Evolutionary conservation across 2,329 filamentous ascomycete species (phyloP).

Genomic region (Fusarium phyllophilum): DNA sequence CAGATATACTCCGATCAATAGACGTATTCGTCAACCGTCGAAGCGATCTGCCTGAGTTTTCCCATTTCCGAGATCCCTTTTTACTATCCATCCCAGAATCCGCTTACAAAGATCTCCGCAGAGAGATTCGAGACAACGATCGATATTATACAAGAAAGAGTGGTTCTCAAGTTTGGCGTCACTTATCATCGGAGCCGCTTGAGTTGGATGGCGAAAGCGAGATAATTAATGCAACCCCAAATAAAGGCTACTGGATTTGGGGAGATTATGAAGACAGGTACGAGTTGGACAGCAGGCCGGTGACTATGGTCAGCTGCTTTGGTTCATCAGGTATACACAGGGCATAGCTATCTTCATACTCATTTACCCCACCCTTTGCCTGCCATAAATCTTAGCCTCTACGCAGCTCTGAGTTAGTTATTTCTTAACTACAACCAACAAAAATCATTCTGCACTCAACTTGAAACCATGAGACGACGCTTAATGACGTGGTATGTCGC

Average conservation of each 20-base stretch:
- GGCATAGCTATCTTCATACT: no score
- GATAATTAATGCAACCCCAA: accelerated
- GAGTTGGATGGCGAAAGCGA: neutral
- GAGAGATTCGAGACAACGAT: neutral
- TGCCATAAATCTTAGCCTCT: no score
- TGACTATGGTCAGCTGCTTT: no score
- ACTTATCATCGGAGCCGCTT: accelerated
- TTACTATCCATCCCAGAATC: neutral
- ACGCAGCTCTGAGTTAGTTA: no score
- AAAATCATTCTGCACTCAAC: no score
- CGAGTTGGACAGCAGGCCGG: no score
- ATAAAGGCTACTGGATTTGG: neutral
- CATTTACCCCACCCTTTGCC: no score
- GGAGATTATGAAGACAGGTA: neutral
- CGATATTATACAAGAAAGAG: neutral
- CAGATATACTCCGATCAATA: neutral
- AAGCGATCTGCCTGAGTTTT: neutral
- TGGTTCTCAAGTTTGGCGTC: neutral
- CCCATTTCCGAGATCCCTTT: neutral
- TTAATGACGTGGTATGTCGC: neutral
- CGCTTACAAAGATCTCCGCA: neutral
- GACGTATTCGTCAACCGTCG: neutral
- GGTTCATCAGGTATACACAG: no score
- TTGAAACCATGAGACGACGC: neutral
- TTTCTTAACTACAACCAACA: neutral